Percentiles rank a stretch among this genome's conserved stretches.
These are phyloP conservation scores for Withania somnifera DNA, from an alignment of 305 asterid species.

Conservation along the genomic window DNA sequence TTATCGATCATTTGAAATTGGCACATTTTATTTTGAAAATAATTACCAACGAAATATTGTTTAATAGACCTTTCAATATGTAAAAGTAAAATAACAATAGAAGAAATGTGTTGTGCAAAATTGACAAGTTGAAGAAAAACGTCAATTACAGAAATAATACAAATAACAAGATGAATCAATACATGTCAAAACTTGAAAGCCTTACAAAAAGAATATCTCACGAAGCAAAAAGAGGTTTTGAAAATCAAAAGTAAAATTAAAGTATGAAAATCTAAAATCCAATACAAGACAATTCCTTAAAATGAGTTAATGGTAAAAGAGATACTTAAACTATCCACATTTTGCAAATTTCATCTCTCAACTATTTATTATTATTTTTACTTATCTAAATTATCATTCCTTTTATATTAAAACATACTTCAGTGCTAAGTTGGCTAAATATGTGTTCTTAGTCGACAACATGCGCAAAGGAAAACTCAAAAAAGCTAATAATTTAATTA, in stretches of 20 bases:
- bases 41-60: neutral
- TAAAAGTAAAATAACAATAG: neutral
- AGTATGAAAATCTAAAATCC: neutral
- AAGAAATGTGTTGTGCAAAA: neutral
- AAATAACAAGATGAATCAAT: neutral
- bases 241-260: neutral
- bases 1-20: neutral
- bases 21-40: neutral
- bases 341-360: too few relatives aligned
- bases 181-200: neutral
- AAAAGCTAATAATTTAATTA: too few relatives aligned
- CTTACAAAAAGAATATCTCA: neutral
- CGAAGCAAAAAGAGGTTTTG: neutral
- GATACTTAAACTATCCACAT: too few relatives aligned
- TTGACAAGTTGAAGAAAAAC: neutral
- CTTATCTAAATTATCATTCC: too few relatives aligned
- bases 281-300: neutral
- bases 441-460: too few relatives aligned
- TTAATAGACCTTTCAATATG: neutral
- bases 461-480: too few relatives aligned
- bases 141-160: neutral
- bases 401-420: too few relatives aligned
- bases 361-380: too few relatives aligned
- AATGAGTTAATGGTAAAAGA: too few relatives aligned
- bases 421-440: too few relatives aligned